Evolutionary conservation across 345 rosid species (phyloP).

Genomic region (Dimocarpus longan): DNA sequence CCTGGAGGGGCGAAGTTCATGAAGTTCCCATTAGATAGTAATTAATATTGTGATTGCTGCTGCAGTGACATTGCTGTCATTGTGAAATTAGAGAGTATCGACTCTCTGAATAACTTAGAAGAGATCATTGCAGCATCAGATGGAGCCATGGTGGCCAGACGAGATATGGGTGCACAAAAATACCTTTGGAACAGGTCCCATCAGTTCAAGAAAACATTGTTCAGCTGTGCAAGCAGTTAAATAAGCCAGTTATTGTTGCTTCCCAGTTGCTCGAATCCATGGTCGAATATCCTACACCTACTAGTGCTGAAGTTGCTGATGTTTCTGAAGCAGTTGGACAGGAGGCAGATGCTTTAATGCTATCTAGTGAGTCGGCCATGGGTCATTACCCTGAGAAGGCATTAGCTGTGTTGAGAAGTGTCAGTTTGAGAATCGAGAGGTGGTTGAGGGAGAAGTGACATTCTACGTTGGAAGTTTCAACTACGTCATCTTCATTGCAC

Average conservation of each 20-base stretch:
- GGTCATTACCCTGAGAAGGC: conserved; percentile 23
- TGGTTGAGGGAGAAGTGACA: conserved; percentile 9
- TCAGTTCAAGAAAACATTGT: conserved; percentile 18
- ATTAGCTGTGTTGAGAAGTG: conserved; percentile 15
- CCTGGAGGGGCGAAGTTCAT: background rate
- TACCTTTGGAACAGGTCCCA: conserved; percentile 29
- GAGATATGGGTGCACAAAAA: conserved; percentile 28
- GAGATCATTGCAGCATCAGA: conserved; percentile 50
- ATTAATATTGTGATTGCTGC: conserved; percentile 3
- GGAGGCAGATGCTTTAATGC: conserved; percentile 31
- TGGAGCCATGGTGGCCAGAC: conserved; percentile 30
- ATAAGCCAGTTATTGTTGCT: conserved; percentile 35
- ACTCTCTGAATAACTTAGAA: conserved; percentile 53
- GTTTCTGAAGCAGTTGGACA: conserved; percentile 28
- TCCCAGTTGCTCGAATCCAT: conserved; percentile 29
- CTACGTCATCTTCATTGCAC: background rate
- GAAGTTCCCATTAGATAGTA: background rate
- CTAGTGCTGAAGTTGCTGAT: conserved; percentile 36
- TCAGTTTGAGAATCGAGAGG: conserved; percentile 20
- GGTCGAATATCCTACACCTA: conserved; percentile 33
- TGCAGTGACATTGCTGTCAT: conserved; percentile 53
- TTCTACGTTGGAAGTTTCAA: background rate
- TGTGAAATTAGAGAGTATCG: conserved; percentile 64
- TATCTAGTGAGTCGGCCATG: conserved; percentile 32
- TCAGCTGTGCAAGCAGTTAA: conserved; percentile 20